A percentile compares a stretch with the other conserved stretches of the same genome.
phyloP scores from a whole-genome alignment of 2,329 filamentous ascomycete genomes.

The Verticillium nubilum region DNA sequence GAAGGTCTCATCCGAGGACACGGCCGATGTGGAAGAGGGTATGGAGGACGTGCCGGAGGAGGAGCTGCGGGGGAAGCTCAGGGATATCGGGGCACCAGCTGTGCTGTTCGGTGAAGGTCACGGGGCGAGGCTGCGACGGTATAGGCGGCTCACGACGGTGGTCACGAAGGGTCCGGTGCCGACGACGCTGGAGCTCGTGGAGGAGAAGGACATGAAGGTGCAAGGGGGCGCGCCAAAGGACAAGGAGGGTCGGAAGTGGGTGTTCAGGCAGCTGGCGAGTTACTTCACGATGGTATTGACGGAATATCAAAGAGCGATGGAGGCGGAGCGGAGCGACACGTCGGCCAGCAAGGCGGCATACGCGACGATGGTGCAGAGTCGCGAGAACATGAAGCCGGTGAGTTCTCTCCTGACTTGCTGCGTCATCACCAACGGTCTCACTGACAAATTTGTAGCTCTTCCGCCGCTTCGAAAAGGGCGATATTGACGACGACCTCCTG shows the following conservation, averaged over 20 bases:
- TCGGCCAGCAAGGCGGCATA: constrained; percentile 77
- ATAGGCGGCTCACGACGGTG: constrained; percentile 57
- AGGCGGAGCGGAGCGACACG: constrained; percentile 57
- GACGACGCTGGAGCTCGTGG: constrained; percentile 72
- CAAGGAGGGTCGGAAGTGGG: constrained; percentile 58
- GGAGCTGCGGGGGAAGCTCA: constrained; percentile 62
- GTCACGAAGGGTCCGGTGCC: constrained; percentile 76
- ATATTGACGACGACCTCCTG: constrained; percentile 73
- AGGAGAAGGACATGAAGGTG: constrained; percentile 87
- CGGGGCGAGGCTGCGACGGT: constrained; percentile 62
- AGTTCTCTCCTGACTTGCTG: neutral
- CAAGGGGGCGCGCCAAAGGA: constrained; percentile 57
- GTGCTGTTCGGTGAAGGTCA: constrained; percentile 79
- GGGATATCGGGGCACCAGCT: constrained; percentile 67
- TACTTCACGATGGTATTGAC: constrained; percentile 96
- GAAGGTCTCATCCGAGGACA: constrained; percentile 31
- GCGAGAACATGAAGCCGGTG: constrained; percentile 78
- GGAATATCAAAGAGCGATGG: constrained; percentile 79
- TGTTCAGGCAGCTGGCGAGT: constrained; percentile 83
- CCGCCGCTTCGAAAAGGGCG: constrained; percentile 76
- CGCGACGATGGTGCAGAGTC: constrained; percentile 79
- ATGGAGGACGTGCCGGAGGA: constrained; percentile 65
- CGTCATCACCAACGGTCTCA: neutral
- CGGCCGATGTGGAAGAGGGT: constrained; percentile 35
- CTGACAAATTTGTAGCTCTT: constrained; percentile 53